Evolutionary conservation across 106 monocot genomes (phyloP).

Genomic region (Platanthera guangdongensis): DNA sequence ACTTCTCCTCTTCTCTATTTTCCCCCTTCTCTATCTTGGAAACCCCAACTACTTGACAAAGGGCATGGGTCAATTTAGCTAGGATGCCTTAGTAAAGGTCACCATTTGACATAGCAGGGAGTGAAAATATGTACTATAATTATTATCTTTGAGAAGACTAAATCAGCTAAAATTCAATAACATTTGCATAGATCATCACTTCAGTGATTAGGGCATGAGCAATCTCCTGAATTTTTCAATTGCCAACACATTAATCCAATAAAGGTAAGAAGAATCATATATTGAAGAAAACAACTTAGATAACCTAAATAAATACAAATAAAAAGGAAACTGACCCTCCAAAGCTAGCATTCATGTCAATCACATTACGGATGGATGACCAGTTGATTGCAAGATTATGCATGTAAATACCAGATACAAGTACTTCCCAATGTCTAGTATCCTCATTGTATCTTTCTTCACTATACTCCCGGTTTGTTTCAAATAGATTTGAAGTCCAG

Average conservation of each 20-base stretch:
- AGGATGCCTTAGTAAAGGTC: too few species aligned
- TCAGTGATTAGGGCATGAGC: too few species aligned
- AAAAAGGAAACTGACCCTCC: slow-evolving; percentile 54
- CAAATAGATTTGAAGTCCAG: slow-evolving; percentile 28
- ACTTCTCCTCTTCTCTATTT: too few species aligned
- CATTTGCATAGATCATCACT: too few species aligned
- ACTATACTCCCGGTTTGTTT: slow-evolving; percentile 1
- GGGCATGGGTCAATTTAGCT: too few species aligned
- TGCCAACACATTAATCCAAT: neutral
- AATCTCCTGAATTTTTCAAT: neutral
- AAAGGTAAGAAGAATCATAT: neutral
- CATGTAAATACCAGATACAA: slow-evolving; percentile 48
- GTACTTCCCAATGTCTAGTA: slow-evolving; percentile 50
- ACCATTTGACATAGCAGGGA: too few species aligned
- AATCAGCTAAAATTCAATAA: too few species aligned
- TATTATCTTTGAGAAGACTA: too few species aligned
- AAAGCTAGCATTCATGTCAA: slow-evolving; percentile 92
- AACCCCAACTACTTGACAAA: too few species aligned
- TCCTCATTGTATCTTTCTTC: slow-evolving; percentile 39
- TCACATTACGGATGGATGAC: slow-evolving; percentile 76
- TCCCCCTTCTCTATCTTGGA: too few species aligned
- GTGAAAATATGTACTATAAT: too few species aligned
- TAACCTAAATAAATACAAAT: slow-evolving; percentile 1
- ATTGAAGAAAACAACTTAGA: neutral
- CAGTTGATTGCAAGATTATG: slow-evolving; percentile 58